Conservation (phyloP, 345 rosid genomes). For the Syzygium aromaticum region DNA sequence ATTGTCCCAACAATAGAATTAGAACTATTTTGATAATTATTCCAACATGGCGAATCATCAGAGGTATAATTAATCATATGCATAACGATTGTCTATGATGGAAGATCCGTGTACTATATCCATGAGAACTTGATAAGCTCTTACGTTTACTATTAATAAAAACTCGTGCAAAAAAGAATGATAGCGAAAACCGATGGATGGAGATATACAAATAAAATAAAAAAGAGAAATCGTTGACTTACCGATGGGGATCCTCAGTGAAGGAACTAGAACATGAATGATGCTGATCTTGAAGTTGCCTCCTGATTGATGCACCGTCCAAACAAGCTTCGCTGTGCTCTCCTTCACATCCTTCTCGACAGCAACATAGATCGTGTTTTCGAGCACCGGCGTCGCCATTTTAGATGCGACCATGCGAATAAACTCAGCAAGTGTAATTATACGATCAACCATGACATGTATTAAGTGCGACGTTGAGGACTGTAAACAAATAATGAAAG, state of each 20-base stretch:
- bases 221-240: conserved; percentile 13
- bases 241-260: conserved; percentile 55
- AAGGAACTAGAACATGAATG: conserved; percentile 59
- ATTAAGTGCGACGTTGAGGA: not conserved
- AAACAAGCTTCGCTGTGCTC: conserved; percentile 4
- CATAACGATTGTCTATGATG: no score
- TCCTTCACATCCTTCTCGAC: conserved; percentile 16
- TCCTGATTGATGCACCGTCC: conserved; percentile 23
- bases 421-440: not conserved
- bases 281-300: conserved; percentile 47
- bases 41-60: no score
- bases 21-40: no score
- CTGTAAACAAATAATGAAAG: not conserved
- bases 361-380: conserved; percentile 19
- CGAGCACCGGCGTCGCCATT: conserved; percentile 2
- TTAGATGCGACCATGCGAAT: not conserved
- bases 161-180: not conserved
- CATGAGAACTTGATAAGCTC: not conserved
- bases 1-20: no score
- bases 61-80: no score
- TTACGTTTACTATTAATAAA: not conserved
- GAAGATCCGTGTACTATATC: not conserved
- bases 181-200: not conserved
- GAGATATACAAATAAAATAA: not conserved
- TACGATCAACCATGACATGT: not conserved